Evolutionary conservation across 192 early-diverging fungal genomes (phyloP), one percentile per base, ranked within the genome.

Genomic region (Gryganskiella cystojenkinii): DNA sequence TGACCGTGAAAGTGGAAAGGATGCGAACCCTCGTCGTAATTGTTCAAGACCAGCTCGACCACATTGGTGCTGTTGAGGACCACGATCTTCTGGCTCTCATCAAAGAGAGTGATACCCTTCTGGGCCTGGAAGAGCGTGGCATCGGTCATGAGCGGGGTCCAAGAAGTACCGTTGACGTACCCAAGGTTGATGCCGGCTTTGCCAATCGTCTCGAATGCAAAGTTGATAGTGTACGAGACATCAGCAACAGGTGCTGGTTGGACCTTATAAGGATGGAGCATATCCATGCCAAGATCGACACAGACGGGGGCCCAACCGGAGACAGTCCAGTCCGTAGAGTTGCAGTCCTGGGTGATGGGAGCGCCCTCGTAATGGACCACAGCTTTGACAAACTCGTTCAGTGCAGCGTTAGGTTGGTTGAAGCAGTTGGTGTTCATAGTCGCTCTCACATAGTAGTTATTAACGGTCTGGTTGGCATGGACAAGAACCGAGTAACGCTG

Each of bases 401-500:
- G 42, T 3, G 64, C 69, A 4, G 42, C 51, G 42, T 71, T 73
- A 13, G 46, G 51, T 15, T 35, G 17, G 17, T 74, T 67, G 50
- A 81, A 70, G 55, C 82, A 84, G 20, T 66, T 62, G n/a, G 61
- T 64, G 28, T 80, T 71, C 42, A 84, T 67, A 11, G 42, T 51
- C n/a, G 83, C 76, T 31, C 83, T 52, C 31, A 82, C 67, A 61
- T 71, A 78, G 54, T 81, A 84, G 46, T 76, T 84, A 13, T 42
- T 69, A 17, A 82, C 59, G 7, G 76, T 33, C 55, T 84, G 74
- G 55, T 87, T 79, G n/a, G 84, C 81, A 22, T 67, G 55, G 22
- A 85, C 81, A 3, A 85, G 66, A 3, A 73, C 72, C 2, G 84
- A 85, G 45, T 81, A 82, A 2, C 84, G 68, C 63, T 85, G 84